Percentiles rank a stretch among this genome's conserved stretches.
phyloP scores from a whole-genome alignment of 2,329 filamentous ascomycete species.

The Drechslerella dactyloides region DNA sequence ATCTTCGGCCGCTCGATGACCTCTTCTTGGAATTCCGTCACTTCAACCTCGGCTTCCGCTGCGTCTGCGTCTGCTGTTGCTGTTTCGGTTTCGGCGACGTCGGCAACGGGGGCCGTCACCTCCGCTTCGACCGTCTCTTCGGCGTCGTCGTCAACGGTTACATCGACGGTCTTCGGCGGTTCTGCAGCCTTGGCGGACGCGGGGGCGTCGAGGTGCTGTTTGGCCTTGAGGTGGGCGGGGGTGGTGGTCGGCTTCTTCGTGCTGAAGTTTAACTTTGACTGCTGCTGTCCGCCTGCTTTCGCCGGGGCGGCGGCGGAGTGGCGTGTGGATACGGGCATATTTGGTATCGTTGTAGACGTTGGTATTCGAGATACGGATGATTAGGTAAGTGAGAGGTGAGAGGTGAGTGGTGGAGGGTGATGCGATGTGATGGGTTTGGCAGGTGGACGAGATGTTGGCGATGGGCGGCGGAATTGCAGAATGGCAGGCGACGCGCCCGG shows the following conservation, averaged over 20 bases:
- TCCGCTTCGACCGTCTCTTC: conserved; percentile 55
- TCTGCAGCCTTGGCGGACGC: conserved; percentile 31
- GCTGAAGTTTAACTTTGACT: conserved; percentile 43
- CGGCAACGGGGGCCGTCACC: conserved; percentile 52
- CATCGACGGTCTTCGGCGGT: neutral
- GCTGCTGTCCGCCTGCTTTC: conserved; percentile 17
- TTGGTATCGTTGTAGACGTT: neutral
- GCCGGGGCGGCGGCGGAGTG: conserved; percentile 14
- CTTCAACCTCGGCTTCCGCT: conserved; percentile 55
- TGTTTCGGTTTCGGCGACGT: conserved; percentile 60
- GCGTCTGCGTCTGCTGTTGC: conserved; percentile 56
- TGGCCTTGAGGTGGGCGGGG: conserved; percentile 54
- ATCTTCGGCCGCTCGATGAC: conserved; percentile 23
- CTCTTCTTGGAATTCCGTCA: conserved; percentile 51
- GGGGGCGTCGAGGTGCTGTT: conserved; percentile 17
- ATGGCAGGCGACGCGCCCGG: neutral
- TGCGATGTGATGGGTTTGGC: neutral
- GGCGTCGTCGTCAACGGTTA: conserved; percentile 52
- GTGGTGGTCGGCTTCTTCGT: conserved; percentile 30
- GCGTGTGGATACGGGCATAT: conserved; percentile 42
- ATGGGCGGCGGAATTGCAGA: neutral
- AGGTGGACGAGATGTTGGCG: neutral
- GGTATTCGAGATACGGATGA: neutral
- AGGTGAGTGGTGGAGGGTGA: neutral
- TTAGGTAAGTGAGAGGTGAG: neutral